Conservation (phyloP, 352 stramenopile genomes). For the Sclerospora graminicola region DNA sequence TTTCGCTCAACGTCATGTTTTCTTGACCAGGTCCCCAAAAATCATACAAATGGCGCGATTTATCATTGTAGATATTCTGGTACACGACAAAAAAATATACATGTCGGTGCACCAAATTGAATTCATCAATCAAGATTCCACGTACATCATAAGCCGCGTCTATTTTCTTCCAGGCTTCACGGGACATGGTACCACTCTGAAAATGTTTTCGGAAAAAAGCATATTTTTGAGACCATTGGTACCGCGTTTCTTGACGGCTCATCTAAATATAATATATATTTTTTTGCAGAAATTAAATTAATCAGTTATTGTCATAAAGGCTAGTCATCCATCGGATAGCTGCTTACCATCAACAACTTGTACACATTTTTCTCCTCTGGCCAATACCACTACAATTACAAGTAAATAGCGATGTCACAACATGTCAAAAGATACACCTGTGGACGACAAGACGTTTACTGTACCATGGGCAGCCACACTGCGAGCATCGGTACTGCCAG, state of each 20-base stretch:
- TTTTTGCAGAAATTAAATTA: neutral
- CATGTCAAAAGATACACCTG: neutral
- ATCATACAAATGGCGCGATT: slow-evolving; percentile 43
- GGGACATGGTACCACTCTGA: slow-evolving; percentile 36
- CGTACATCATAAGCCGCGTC: slow-evolving; percentile 58
- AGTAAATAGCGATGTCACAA: too few species aligned
- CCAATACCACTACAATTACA: slow-evolving; percentile 11
- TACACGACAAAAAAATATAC: neutral
- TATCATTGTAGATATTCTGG: slow-evolving; percentile 53
- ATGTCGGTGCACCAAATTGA: neutral
- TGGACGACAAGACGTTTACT: neutral
- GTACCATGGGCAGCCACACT: slow-evolving; percentile 29
- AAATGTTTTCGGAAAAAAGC: slow-evolving; percentile 41
- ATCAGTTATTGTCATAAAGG: neutral
- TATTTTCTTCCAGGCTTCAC: slow-evolving; percentile 35
- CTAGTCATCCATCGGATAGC: too few species aligned
- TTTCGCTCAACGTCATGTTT: slow-evolving; percentile 36
- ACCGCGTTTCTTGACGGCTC: slow-evolving; percentile 31
- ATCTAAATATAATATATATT: slow-evolving; percentile 35
- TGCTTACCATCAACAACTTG: slow-evolving; percentile 9
- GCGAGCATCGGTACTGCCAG: slow-evolving; percentile 30
- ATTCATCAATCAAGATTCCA: slow-evolving; percentile 1
- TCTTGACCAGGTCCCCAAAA: slow-evolving; percentile 44
- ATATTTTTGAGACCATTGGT: slow-evolving; percentile 60
- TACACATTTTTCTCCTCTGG: slow-evolving; percentile 27